A percentile compares a stretch with the other conserved stretches of the same genome.
phyloP scores from a whole-genome alignment of 2,329 filamentous ascomycete genomes.

The Exophiala dermatitidis region DNA sequence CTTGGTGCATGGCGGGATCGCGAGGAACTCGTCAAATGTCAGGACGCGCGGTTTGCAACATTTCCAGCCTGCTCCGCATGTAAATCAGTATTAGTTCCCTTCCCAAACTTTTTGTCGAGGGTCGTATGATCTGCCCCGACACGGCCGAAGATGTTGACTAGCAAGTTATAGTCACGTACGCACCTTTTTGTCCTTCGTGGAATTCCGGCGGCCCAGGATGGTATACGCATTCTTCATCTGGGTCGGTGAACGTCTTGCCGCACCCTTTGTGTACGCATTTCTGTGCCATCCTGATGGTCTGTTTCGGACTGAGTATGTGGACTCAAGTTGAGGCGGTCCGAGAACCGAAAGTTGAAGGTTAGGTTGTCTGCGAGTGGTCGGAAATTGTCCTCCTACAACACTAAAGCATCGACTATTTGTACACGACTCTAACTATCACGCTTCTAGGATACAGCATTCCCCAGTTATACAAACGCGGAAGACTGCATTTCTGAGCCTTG shows the following conservation, averaged over 20 bases:
- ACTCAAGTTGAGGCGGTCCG: too few relatives aligned
- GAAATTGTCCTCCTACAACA: too few relatives aligned
- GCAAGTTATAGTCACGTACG: background rate
- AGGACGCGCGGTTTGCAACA: constrained; percentile 96
- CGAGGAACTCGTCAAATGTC: constrained; percentile 96
- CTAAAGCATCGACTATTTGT: too few relatives aligned
- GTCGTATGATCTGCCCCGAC: too few relatives aligned
- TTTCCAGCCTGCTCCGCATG: constrained; percentile 68
- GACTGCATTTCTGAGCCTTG: constrained; percentile 6
- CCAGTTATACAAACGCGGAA: too few relatives aligned
- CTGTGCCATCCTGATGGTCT: constrained; percentile 16
- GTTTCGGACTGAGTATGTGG: too few relatives aligned
- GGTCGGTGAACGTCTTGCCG: constrained; percentile 76
- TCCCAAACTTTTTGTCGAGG: constrained; percentile 71
- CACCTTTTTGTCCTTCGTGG: constrained; percentile 97
- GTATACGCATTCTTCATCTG: constrained; percentile 78
- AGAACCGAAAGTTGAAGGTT: too few relatives aligned
- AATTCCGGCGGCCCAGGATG: constrained; percentile 92
- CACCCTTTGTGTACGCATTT: constrained; percentile 98
- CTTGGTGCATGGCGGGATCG: constrained; percentile 83
- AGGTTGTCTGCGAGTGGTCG: too few relatives aligned
- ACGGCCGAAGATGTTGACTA: background rate
- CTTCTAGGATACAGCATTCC: too few relatives aligned
- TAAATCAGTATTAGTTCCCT: background rate
- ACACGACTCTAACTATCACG: too few relatives aligned